Evolutionary conservation across 1,284 basidiomycete genomes (phyloP).

Genomic region (Irpex sp.): DNA sequence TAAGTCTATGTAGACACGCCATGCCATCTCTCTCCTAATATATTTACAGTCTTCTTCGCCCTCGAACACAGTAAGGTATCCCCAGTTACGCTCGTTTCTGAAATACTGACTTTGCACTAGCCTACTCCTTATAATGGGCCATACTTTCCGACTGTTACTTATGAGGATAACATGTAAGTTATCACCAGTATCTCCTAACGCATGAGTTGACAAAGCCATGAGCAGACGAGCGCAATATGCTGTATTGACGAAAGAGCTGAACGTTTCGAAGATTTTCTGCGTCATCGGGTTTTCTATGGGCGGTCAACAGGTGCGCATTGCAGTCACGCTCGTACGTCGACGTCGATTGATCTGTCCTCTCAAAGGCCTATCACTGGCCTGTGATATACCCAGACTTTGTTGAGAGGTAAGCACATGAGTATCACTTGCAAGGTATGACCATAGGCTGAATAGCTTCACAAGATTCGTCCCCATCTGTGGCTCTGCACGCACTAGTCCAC

Average conservation of each 20-base stretch:
- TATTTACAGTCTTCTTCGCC: conserved; percentile 42
- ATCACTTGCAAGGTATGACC: not conserved
- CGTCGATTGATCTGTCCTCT: not conserved
- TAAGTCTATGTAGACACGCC: conserved; percentile 20
- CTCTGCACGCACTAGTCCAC: conserved; percentile 57
- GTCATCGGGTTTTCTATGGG: conserved; percentile 65
- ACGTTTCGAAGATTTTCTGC: conserved; percentile 44
- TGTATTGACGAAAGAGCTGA: conserved; percentile 47
- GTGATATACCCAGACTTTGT: conserved; percentile 57
- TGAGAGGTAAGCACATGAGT: conserved; percentile 34
- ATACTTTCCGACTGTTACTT: conserved; percentile 39
- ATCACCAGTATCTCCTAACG: not conserved
- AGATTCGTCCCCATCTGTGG: conserved; percentile 52
- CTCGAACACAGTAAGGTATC: conserved; percentile 25
- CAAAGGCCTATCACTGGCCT: conserved; percentile 60
- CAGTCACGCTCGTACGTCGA: not conserved
- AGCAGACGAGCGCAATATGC: conserved; percentile 53
- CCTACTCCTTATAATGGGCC: conserved; percentile 38
- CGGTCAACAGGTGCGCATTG: conserved; percentile 44
- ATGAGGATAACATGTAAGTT: conserved; percentile 57
- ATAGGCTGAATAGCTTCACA: conserved; percentile 6
- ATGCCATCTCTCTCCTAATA: not conserved
- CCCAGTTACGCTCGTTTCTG: not conserved
- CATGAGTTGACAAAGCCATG: not conserved
- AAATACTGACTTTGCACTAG: conserved; percentile 18